These are phyloP conservation scores for Trichoderma aggressivum DNA, from an alignment of 2,329 filamentous ascomycete species.

Conservation along the genomic window DNA sequence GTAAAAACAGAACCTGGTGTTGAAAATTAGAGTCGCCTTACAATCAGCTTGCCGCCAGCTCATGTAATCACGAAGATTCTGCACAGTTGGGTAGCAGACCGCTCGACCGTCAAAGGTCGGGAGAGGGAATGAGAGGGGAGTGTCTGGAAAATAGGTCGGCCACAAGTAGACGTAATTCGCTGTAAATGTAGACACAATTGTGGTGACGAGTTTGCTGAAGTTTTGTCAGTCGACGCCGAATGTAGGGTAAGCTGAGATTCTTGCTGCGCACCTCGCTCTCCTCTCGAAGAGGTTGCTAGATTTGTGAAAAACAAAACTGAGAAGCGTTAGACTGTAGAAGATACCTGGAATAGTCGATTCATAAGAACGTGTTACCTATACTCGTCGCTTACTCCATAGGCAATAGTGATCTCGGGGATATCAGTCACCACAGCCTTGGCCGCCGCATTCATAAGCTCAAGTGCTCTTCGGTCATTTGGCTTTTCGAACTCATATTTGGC, in stretches of 20 bases:
- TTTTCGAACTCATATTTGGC: conserved; percentile 82
- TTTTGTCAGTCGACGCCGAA: conserved; percentile 17
- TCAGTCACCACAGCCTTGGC: conserved; percentile 82
- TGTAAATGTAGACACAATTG: conserved; percentile 89
- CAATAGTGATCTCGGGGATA: conserved; percentile 79
- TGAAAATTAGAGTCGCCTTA: conserved; percentile 41
- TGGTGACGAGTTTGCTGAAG: conserved; percentile 80
- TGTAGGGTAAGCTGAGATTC: background rate
- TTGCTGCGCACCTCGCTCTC: conserved; percentile 62
- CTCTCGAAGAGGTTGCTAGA: conserved; percentile 80
- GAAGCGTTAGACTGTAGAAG: background rate
- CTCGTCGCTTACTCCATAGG: conserved; percentile 93
- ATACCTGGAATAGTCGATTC: background rate
- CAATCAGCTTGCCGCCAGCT: conserved; percentile 97
- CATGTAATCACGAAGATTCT: conserved; percentile 89
- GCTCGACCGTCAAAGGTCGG: conserved; percentile 92
- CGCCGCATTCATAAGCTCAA: conserved; percentile 92
- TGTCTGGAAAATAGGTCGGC: conserved; percentile 70
- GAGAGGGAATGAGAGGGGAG: conserved; percentile 65
- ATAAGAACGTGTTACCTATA: conserved; percentile 57
- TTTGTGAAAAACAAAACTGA: conserved; percentile 85
- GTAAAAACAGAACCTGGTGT: background rate
- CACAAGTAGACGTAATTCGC: conserved; percentile 84
- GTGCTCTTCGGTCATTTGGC: conserved; percentile 82
- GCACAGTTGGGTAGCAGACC: conserved; percentile 79